Evolutionary conservation across 2,329 filamentous ascomycete species (phyloP), one percentile per base, ranked within the genome.

Genomic region (Claviceps africana): DNA sequence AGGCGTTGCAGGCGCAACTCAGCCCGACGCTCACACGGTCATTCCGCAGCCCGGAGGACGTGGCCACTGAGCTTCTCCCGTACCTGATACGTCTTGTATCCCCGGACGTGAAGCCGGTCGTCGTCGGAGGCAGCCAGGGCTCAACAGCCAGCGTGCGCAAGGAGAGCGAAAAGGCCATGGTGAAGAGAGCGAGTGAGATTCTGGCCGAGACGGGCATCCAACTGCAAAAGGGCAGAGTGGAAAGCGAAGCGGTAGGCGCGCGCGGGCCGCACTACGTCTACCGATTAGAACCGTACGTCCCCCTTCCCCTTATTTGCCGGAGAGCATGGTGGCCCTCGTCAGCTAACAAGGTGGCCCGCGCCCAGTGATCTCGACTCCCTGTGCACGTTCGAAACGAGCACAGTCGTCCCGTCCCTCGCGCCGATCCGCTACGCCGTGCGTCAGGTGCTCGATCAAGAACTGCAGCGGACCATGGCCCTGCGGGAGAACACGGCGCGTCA

Each of bases 371-470:
- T 98, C n/a, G 93, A 98, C 66, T 74, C 78, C 9, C 75, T 97
- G 0, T 76, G 85, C 1, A 77, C 78, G 0, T 97, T 87, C 59
- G 82, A 87, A 58, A 88, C 88, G 0, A 78, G 76, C 8, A 70
- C 75, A 2, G 70, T 75, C 4, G 70, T 78, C 17, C 71, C 75
- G 39, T 77, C 79, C 2, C 78, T 80, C 10, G 82, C 81, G 1
- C 88, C 87, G 0, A 88, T 88, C 0, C 81, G 93, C n/a, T 98
- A 88, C 62, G 91, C 91, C 1, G 85, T 98, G 6, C 83, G 93
- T 22, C 91, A 96, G 65, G 90, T 96, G 9, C 76, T 98, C 1
- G 89, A 95, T 62, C 88, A 93, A 64, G 91, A 97, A 65, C 86
- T 91, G 60, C 81, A 80, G 55, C 88, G 85, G 62, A 84, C 88